A percentile compares a stretch with the other conserved stretches of the same genome.
These are phyloP conservation scores for Sonneratia alba DNA, from an alignment of 345 rosid genomes.

Conservation along the genomic window DNA sequence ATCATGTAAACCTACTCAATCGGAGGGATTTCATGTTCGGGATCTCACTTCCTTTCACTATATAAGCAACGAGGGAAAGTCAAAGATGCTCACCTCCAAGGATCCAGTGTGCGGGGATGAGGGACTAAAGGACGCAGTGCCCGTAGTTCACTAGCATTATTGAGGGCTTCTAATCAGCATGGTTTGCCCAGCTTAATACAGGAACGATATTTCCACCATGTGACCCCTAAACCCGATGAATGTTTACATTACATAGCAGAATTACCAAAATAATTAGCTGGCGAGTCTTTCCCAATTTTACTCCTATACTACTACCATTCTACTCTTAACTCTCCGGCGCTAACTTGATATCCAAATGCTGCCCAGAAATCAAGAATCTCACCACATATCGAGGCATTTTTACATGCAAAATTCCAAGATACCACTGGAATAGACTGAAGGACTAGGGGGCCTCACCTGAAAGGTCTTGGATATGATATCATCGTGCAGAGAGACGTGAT, in stretches of 20 bases:
- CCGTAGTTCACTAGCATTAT: too few species aligned
- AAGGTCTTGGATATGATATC: slow-evolving; percentile 88
- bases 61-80: too few species aligned
- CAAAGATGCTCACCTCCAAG: too few species aligned
- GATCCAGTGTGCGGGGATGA: too few species aligned
- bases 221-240: not conserved
- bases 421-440: not conserved
- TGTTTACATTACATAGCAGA: not conserved
- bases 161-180: too few species aligned
- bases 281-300: not conserved
- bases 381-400: not conserved
- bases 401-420: not conserved
- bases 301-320: not conserved
- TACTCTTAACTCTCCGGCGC: not conserved
- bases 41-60: too few species aligned
- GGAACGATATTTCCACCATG: not conserved
- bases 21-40: too few species aligned
- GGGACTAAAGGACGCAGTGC: too few species aligned
- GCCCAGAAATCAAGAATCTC: not conserved
- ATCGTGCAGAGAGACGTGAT: slow-evolving; percentile 78
- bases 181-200: too few species aligned
- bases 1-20: too few species aligned
- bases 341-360: not conserved
- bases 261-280: not conserved
- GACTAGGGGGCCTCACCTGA: slow-evolving; percentile 48